Evolutionary conservation across 1,284 basidiomycete genomes (phyloP).

Genomic region (Erythrobasidium hasegawianum): DNA sequence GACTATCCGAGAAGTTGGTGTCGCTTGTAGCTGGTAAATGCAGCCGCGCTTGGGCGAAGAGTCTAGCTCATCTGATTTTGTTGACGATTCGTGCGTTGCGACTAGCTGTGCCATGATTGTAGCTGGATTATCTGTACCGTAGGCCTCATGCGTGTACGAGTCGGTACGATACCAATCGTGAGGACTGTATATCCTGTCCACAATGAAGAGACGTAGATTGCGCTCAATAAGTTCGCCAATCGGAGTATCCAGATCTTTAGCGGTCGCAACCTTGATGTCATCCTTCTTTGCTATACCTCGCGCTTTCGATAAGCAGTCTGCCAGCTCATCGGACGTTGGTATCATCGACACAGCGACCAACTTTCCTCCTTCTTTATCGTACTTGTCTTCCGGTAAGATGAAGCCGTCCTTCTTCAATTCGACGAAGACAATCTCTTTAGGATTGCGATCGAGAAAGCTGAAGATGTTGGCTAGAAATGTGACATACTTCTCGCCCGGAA

Average conservation of each 20-base stretch:
- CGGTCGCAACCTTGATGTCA: background rate
- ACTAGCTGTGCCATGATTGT: constrained; percentile 28
- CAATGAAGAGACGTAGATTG: constrained; percentile 25
- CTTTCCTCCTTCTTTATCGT: constrained; percentile 5
- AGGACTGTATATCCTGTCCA: constrained; percentile 29
- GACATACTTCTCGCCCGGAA: constrained; percentile 26
- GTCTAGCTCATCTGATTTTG: constrained; percentile 7
- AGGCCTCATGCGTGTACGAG: constrained; percentile 26
- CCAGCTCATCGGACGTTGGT: constrained; percentile 22
- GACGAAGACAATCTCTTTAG: constrained; percentile 32
- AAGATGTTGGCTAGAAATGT: constrained; percentile 28
- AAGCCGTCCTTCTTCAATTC: constrained; percentile 36
- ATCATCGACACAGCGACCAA: constrained; percentile 30
- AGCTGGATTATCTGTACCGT: constrained; percentile 34
- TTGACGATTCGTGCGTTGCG: constrained; percentile 9
- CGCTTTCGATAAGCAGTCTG: constrained; percentile 8
- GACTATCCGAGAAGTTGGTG: constrained; percentile 30
- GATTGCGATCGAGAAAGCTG: constrained; percentile 27
- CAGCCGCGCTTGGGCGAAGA: constrained; percentile 12
- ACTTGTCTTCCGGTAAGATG: constrained; percentile 15
- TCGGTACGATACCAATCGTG: constrained; percentile 24
- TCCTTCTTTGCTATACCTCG: background rate
- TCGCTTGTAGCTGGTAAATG: constrained; percentile 36
- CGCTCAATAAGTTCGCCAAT: constrained; percentile 28
- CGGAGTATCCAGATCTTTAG: constrained; percentile 17